These are phyloP conservation scores for Dendrocalamus sinicus DNA, from an alignment of 176 grass and related monocot species.

Conservation along the genomic window DNA sequence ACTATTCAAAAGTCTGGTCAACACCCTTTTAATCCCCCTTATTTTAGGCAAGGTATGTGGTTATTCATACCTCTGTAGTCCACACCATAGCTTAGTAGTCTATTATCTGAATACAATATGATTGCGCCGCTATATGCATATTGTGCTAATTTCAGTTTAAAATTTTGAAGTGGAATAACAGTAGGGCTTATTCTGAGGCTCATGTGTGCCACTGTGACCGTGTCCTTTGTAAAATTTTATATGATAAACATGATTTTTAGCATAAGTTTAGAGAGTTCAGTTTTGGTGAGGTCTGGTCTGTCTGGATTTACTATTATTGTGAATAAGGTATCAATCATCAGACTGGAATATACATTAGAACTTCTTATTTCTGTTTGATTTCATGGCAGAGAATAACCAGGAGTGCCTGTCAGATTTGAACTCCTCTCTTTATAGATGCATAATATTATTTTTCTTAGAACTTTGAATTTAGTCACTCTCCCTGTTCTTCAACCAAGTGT, in stretches of 20 bases:
- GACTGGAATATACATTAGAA: conserved; percentile 23
- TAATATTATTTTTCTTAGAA: conserved; percentile 21
- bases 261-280: conserved; percentile 23
- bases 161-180: conserved; percentile 30
- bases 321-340: conserved; percentile 27
- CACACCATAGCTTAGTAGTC: background rate
- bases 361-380: conserved; percentile 1
- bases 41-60: conserved; percentile 71
- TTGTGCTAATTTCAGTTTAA: conserved; percentile 24
- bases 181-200: background rate
- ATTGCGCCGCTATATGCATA: background rate
- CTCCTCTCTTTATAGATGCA: conserved; percentile 7
- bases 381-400: conserved; percentile 10
- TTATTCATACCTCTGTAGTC: conserved; percentile 41
- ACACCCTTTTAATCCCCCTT: conserved; percentile 74
- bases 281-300: conserved; percentile 11
- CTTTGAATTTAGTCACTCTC: conserved; percentile 4
- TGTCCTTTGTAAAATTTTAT: background rate
- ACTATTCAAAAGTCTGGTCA: conserved; percentile 84
- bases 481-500: conserved; percentile 1
- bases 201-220: background rate
- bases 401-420: background rate
- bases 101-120: conserved; percentile 30
- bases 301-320: conserved; percentile 33
- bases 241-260: conserved; percentile 1